phyloP scores from a whole-genome alignment of 1,284 basidiomycete genomes.

The Cutaneotrichosporon spelunceum region DNA sequence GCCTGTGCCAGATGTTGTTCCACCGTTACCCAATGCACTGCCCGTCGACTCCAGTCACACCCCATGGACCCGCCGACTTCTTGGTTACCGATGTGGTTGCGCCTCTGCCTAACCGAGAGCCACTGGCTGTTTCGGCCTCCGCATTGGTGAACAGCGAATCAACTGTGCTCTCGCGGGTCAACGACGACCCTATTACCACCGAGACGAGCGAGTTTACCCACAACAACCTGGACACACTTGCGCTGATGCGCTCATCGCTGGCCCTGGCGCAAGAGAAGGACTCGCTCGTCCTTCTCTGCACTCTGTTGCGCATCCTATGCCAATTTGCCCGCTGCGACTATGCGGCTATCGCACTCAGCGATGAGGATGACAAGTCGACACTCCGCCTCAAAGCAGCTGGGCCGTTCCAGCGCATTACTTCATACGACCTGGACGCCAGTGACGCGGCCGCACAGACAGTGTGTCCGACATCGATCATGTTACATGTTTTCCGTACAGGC shows the following conservation, averaged over 20 bases:
- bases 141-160: conserved; percentile 12
- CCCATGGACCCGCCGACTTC: conserved; percentile 22
- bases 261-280: conserved; percentile 40
- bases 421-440: conserved; percentile 32
- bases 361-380: conserved; percentile 25
- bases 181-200: not conserved
- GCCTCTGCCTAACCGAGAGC: not conserved
- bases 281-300: conserved; percentile 34
- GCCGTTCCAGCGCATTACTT: conserved; percentile 29
- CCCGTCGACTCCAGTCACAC: conserved; percentile 2
- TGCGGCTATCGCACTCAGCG: conserved; percentile 38
- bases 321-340: conserved; percentile 41
- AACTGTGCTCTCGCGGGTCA: not conserved
- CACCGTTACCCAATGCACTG: conserved; percentile 17
- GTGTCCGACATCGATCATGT: conserved; percentile 35
- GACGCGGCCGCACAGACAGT: conserved; percentile 26
- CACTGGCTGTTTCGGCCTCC: not conserved
- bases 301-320: conserved; percentile 36
- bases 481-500: conserved; percentile 40
- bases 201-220: not conserved
- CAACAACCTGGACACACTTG: conserved; percentile 22
- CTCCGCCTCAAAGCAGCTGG: conserved; percentile 38
- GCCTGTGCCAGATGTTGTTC: conserved; percentile 25
- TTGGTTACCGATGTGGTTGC: conserved; percentile 9
- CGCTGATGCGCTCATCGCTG: conserved; percentile 39